Base-by-base conservation (phyloP, 371 early-diverging fungal genomes). In the Mortierella sp. region DNA sequence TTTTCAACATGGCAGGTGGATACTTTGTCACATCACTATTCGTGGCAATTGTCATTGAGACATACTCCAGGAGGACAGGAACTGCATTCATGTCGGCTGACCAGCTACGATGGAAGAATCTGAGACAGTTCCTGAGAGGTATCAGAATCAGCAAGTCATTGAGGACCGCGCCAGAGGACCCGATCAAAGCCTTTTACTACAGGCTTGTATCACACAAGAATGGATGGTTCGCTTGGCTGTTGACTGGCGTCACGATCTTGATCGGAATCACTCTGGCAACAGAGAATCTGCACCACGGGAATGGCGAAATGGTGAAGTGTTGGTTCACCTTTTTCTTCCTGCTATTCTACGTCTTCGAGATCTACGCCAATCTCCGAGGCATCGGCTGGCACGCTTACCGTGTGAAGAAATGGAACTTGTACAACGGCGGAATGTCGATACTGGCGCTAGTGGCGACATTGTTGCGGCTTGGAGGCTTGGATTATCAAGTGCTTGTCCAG, bases 331-430 rank as follows among this genome's bases (percentile, higher is more conserved):
- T 89, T 39, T 61, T 55, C 10, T 77, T 87, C 43, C 76, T 88
- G 12, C 24, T 71, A 19, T 57, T 88, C 0, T 90, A 83, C 49
- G 81, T 83, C 60, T 8, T 85, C 14, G 90, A 90, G 60, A 82
- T 88, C 29, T 47, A 61, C 14, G 65, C 86, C 58, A 88, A 85
- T 52, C 49, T 87, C 1, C 49, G 81, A 7, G 90, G 86, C 1
- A 62, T 88, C 12, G 90, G 90, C 2, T 90, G 85, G 86, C 60
- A 61, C 2, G 82, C 83, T 0, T 90, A 82, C 60, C 79, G 86
- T 8, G 79, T 76, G 48, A 90, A 85, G 57, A 57, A 76, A 14
- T 90, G 89, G 90, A 87, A 90, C 51, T 17, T 87, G 19, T 90
- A 82, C 60, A 88, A 90, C 63, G 41, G 85, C 16, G 55, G 79